Percentiles rank a stretch among this genome's conserved stretches.
These are phyloP conservation scores for Rhododendron griersonianum DNA, from an alignment of 148 eudicot species.

Conservation along the genomic window DNA sequence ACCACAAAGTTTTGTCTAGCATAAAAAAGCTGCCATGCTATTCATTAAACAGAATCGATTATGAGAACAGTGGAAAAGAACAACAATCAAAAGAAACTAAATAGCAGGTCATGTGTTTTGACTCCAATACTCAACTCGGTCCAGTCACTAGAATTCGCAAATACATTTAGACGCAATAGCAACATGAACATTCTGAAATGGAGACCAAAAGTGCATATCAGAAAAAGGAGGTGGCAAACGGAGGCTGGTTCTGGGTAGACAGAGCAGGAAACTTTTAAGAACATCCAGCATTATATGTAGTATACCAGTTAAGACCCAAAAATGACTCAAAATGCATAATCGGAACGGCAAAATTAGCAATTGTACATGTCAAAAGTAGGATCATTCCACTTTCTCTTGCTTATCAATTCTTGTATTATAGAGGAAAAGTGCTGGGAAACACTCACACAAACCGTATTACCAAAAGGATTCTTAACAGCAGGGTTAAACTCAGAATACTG, in stretches of 20 bases:
- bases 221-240: neutral
- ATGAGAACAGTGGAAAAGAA: neutral
- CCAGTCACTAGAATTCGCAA: neutral
- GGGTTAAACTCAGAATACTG: neutral
- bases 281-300: neutral
- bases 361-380: neutral
- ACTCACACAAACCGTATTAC: neutral
- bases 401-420: neutral
- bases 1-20: neutral
- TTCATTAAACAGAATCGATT: neutral
- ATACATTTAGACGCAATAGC: neutral
- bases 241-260: neutral
- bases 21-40: too few relatives aligned
- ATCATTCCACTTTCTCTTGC: neutral
- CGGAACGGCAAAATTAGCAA: neutral
- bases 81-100: neutral
- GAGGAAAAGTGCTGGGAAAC: neutral
- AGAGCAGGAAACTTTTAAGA: neutral
- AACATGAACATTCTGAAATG: neutral
- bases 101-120: neutral
- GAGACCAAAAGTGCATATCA: neutral
- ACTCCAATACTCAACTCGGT: neutral
- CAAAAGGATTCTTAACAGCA: neutral
- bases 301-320: neutral
- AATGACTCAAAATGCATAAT: neutral